A percentile compares a stretch with the other conserved stretches of the same genome.
phyloP scores from a whole-genome alignment of 83 land plant genomes.

The Isoetes engelmannii region DNA sequence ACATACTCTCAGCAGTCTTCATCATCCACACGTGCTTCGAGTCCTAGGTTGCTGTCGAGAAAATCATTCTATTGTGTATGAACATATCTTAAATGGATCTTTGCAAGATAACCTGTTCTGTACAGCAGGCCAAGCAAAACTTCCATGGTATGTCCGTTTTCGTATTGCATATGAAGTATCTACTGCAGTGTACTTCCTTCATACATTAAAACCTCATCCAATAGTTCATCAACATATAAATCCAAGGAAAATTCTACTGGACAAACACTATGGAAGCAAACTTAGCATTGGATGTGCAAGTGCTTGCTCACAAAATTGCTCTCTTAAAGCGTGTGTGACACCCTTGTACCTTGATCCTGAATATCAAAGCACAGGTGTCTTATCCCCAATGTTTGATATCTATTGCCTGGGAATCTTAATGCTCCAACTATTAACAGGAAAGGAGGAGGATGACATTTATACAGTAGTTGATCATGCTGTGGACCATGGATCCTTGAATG shows the following conservation, averaged over 20 bases:
- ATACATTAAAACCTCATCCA: slow-evolving; percentile 4
- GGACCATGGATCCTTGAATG: slow-evolving; percentile 17
- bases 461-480: slow-evolving; percentile 46
- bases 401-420: slow-evolving; percentile 58
- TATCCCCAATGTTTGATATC: slow-evolving; percentile 49
- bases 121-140: background rate
- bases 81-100: slow-evolving; percentile 3
- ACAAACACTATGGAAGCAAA: slow-evolving; percentile 20
- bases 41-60: slow-evolving; percentile 11
- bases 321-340: slow-evolving; percentile 49
- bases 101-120: slow-evolving; percentile 2
- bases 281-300: slow-evolving; percentile 54
- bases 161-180: slow-evolving; percentile 6
- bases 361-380: slow-evolving; percentile 49
- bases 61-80: slow-evolving; percentile 6
- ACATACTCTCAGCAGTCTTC: background rate
- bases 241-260: slow-evolving; percentile 9
- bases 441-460: slow-evolving; percentile 37
- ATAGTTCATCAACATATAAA: slow-evolving; percentile 7
- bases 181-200: slow-evolving; percentile 4
- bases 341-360: slow-evolving; percentile 53
- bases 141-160: slow-evolving; percentile 11
- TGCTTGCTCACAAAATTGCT: slow-evolving; percentile 28
- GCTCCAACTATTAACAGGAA: slow-evolving; percentile 54
- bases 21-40: slow-evolving; percentile 7